Evolutionary conservation across 192 early-diverging fungal genomes (phyloP).

Genomic region (Cetraspora pellucida): DNA sequence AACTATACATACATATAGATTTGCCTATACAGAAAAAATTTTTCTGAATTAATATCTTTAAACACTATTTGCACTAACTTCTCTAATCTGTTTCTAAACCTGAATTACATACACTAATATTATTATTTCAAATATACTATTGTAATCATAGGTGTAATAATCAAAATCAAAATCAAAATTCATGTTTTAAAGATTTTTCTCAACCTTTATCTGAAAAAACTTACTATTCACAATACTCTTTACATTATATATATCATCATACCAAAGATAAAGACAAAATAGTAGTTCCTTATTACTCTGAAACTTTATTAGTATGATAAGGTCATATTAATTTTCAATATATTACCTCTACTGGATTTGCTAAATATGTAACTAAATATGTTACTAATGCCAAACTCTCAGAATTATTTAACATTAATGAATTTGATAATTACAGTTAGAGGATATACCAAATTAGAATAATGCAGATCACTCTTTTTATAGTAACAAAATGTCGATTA

Average conservation of each 20-base stretch:
- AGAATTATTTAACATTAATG: too few relatives aligned
- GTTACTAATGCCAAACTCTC: neutral
- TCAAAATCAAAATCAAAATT: too few relatives aligned
- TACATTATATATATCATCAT: neutral
- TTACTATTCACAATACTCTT: neutral
- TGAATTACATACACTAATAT: neutral
- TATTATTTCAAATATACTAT: neutral
- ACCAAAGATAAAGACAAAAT: neutral
- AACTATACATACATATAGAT: neutral
- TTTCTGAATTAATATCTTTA: neutral
- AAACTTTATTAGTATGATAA: slow-evolving; percentile 3
- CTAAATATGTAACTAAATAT: slow-evolving; percentile 16
- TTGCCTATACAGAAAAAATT: neutral
- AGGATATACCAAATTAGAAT: too few relatives aligned
- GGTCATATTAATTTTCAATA: slow-evolving; percentile 16
- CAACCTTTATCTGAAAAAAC: neutral
- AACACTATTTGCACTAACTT: neutral
- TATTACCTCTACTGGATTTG: neutral
- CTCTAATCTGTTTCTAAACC: neutral
- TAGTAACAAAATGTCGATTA: too few relatives aligned
- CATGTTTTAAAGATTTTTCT: too few relatives aligned
- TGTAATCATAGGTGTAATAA: neutral
- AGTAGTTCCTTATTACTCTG: slow-evolving; percentile 2
- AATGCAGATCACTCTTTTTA: too few relatives aligned
- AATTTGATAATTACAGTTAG: too few relatives aligned